Base-by-base conservation (phyloP, 2,329 filamentous ascomycete genomes). In the Massarina eburnea region DNA sequence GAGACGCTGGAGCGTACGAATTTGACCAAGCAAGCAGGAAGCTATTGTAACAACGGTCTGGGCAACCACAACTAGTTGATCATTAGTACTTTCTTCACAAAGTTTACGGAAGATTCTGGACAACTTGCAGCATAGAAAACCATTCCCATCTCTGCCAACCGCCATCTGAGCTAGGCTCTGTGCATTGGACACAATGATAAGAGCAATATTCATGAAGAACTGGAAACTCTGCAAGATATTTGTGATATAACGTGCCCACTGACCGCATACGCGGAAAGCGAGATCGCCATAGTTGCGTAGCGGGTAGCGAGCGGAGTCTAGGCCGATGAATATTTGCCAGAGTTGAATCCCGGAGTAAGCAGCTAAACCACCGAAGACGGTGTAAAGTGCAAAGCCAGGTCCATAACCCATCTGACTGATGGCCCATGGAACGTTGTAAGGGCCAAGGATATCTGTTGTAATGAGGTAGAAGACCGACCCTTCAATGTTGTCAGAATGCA, bases 111-210 rank as follows among this genome's bases (percentile, higher is more conserved):
- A 18, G 1, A 14, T 14, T n/a, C 15, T 14, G 81, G 56, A 10
- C 75, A 72, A 53, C 78, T 81, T 8, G 76, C 73, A 32, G 76
- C 71, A 59, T 78, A 83, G 67, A 80, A 83, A 9, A 82, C 61
- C 0, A 65, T 67, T 41, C 72, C 72, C 52, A 73, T 73, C 41
- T 26, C 35, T 41, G 18, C 48, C 40, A 42, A 20, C 29, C n/a
- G 40, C 40, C 29, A 80, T 71, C 57, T 83, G 78, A 1, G 75
- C 78, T 19, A 83, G 75, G 15, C 75, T 74, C 59, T 82, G 75
- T 3, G 79, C 80, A 36, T 77, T 80, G 39, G 67, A 71, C 32
- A 82, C 73, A 41, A 81, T 76, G 35, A 82, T 67, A 30, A 80
- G 67, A 1, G 74, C 71, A 1, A 82, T 77, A 35, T 76, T 77